Evolutionary conservation across 306 rosid genomes (phyloP), one percentile per base, ranked within the genome.

Genomic region (Nissolia schottii): DNA sequence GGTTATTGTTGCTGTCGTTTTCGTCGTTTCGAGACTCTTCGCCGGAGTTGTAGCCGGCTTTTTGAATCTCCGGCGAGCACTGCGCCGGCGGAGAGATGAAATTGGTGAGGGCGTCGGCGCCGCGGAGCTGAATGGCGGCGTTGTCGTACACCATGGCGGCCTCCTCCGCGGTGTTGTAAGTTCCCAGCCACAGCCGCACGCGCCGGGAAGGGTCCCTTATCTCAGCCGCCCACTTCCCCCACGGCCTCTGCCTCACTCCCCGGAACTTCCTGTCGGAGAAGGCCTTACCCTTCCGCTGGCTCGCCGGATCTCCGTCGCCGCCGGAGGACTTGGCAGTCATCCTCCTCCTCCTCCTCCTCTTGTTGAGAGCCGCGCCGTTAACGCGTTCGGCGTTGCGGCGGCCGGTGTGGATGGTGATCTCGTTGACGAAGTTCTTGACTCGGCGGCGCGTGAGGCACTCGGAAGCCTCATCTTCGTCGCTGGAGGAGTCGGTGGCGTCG

Each of bases 201-300:
- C 96, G 88, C 31, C 93, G 77, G 2, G 76, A 71, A 0, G 96
- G 97, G 63, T 95, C 99, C 19, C 99, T 81, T 71, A 95, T 95
- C 89, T 95, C 99, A 15, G 99, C 99, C 34, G 97, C 96, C 99
- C 97, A 95, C 73, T 89, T 95, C 1, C 97, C 99, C 99, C 97
- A 95, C 0, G 97, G 97, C 74, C 97, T 78, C 80, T 91, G 97
- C 14, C 99, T 87, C 62, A 95, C 99, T 32, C 99, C 99, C 0
- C 99, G 82, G 75, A 88, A 95, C 82, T 95, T 95, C 74, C 65
- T 95, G 35, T 77, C 94, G 1, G 78, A 14, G 13, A 53, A 1
- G 0, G 70, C 19, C 53, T 79, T 85, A 73, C 57, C 43, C 29
- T 15, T 10, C 18, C 11, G 46, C 75, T 74, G 78, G 25, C 55